Conservation (phyloP, 176 grass and related monocot species). For the Musa beccarii region DNA sequence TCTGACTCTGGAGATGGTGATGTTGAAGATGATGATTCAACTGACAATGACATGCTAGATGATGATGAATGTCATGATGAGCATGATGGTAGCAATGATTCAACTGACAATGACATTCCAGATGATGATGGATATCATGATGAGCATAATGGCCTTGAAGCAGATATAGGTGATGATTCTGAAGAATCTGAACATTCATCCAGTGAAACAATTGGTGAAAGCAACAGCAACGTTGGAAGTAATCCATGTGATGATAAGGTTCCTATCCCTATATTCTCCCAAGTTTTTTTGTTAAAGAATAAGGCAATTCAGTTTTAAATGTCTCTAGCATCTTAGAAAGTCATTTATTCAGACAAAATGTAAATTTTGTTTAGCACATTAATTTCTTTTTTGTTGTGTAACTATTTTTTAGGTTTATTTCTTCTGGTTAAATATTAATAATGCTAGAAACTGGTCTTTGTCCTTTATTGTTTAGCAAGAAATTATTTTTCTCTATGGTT, state of each 20-base stretch:
- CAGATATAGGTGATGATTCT: constrained; percentile 18
- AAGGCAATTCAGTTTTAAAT: background rate
- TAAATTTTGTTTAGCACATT: background rate
- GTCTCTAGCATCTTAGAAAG: background rate
- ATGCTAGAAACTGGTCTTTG: background rate
- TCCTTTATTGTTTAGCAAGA: background rate
- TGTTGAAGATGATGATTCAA: constrained; percentile 70
- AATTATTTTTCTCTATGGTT: background rate
- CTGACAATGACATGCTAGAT: constrained; percentile 60
- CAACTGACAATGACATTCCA: constrained; percentile 13
- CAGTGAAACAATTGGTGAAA: constrained; percentile 36
- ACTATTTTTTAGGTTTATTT: background rate
- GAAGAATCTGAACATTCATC: constrained; percentile 30
- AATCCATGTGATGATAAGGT: constrained; percentile 49
- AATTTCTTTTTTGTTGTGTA: background rate
- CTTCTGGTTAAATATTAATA: background rate
- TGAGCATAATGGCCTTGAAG: constrained; percentile 1
- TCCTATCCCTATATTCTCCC: background rate
- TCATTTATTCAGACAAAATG: background rate
- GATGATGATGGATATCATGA: constrained; percentile 41
- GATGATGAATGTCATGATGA: constrained; percentile 65
- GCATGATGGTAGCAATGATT: constrained; percentile 49
- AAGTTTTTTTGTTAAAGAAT: background rate
- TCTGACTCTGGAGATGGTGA: constrained; percentile 69
- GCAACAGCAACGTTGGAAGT: constrained; percentile 29